Base-by-base conservation (phyloP, 306 rosid genomes). In the Malus sieversii region DNA sequence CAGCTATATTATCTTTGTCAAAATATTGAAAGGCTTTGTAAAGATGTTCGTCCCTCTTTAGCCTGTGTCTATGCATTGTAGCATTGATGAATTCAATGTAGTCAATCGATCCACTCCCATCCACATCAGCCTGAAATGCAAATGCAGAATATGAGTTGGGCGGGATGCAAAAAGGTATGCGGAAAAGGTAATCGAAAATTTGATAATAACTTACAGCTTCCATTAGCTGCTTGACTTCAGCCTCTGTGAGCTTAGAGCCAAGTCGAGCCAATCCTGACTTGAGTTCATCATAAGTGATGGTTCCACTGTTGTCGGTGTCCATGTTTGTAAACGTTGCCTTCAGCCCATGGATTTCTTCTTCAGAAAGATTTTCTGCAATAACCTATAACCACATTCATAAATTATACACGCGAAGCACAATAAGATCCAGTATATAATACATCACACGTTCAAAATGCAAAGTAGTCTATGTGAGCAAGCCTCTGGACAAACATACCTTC, bases 261-360 rank as follows among this genome's bases (percentile, higher is more conserved):
- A 93, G 93, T 70, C 91, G 85, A 68, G 91, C 91, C 89, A 90
- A 74, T 76, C 97, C 98, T 2, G 87, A 77, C 77, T 87, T 87
- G 75, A 90, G 78, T 81, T 93, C 97, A 23, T 91, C 95, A 69
- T 89, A 93, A 35, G 97, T 93, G 82, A 93, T 93, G 70, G 93
- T 87, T 82, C 98, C 98, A 64, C 93, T 93, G 2, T 90, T 85
- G 83, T 93, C 95, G 1, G 96, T 90, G 80, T 93, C 98, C 55
- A 93, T 86, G 82, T 93, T 93, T 69, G 84, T 86, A 75, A 93
- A 93, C 98, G 87, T 87, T 62, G 92, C 83, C 82, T 87, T 91
- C 85, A 93, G 85, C 69, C 98, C 98, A 82, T 89, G 96, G 74
- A 93, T 91, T 85, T 93, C 98, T 84, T 91, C 98, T 79, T 75